A percentile compares a stretch with the other conserved stretches of the same genome.
Conservation (phyloP, 2,329 filamentous ascomycete genomes). For the Nigrospora sphaerica region DNA sequence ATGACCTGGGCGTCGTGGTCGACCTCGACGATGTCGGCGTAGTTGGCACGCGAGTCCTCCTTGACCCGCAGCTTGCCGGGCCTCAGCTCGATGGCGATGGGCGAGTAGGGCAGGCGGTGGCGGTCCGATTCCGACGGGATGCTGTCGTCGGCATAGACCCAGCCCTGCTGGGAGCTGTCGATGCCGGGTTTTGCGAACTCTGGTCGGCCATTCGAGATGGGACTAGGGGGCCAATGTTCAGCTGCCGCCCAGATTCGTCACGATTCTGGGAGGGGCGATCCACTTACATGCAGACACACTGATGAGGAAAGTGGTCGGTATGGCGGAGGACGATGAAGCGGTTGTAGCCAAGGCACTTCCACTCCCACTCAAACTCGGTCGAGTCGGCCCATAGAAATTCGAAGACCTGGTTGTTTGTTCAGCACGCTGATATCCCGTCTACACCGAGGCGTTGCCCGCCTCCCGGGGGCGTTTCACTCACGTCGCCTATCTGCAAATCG, state of each 20-base stretch:
- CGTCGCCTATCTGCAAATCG: constrained; percentile 26
- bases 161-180: constrained; percentile 27
- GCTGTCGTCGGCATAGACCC: constrained; percentile 24
- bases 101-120: constrained; percentile 23
- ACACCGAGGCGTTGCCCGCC: background rate
- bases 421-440: constrained; percentile 1
- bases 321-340: constrained; percentile 29
- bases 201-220: constrained; percentile 23
- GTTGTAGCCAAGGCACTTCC: constrained; percentile 28
- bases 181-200: constrained; percentile 29
- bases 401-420: constrained; percentile 19
- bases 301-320: constrained; percentile 26
- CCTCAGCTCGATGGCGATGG: constrained; percentile 24
- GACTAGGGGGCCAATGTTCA: constrained; percentile 11
- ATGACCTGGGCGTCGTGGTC: constrained; percentile 27
- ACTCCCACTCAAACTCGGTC: constrained; percentile 28
- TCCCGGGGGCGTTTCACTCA: constrained; percentile 12
- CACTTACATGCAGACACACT: constrained; percentile 28
- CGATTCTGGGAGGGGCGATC: background rate
- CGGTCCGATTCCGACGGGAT: constrained; percentile 17
- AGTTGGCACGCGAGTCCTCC: constrained; percentile 28
- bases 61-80: constrained; percentile 24
- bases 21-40: constrained; percentile 27
- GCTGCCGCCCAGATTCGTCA: background rate
- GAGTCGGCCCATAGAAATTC: constrained; percentile 30